Conservation (phyloP, 352 stramenopile genomes). For the Globisporangium polare region DNA sequence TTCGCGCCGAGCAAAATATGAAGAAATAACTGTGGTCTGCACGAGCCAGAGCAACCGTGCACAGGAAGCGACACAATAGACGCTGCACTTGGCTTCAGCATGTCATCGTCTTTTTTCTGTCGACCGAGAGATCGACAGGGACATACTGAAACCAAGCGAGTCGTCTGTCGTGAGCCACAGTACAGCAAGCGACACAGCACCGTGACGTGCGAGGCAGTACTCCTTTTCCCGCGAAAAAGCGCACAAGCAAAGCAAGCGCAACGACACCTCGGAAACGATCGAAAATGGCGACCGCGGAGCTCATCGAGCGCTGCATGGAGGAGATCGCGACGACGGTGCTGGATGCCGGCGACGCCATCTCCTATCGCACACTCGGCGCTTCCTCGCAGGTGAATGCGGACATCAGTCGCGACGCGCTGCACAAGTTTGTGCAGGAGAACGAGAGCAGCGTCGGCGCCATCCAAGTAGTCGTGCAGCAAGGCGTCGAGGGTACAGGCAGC, state of each 20-base stretch:
- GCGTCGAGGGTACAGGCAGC: not conserved
- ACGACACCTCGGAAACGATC: not conserved
- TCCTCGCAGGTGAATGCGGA: constrained; percentile 22
- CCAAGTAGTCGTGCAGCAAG: constrained; percentile 37
- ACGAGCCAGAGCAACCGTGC: not conserved
- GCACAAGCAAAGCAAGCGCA: not conserved
- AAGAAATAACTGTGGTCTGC: not conserved
- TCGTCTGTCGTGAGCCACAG: too few species aligned
- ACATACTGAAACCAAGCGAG: too few species aligned
- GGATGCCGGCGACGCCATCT: constrained; percentile 50
- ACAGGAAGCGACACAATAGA: not conserved
- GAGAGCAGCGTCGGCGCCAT: constrained; percentile 34
- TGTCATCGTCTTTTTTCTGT: too few species aligned
- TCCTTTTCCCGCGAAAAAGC: constrained; percentile 8
- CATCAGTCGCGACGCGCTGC: constrained; percentile 35
- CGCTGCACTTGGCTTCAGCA: too few species aligned
- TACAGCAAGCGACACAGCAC: not conserved
- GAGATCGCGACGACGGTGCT: constrained; percentile 49
- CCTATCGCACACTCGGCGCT: constrained; percentile 46
- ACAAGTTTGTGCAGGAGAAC: constrained; percentile 31
- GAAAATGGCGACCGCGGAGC: constrained; percentile 6
- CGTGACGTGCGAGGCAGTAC: not conserved
- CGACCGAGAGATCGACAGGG: too few species aligned
- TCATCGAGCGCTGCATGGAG: constrained; percentile 43
- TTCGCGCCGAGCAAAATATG: constrained; percentile 2